Evolutionary conservation across 495 filamentous ascomycete species (phyloP).

Genomic region (Neurospora discreta): DNA sequence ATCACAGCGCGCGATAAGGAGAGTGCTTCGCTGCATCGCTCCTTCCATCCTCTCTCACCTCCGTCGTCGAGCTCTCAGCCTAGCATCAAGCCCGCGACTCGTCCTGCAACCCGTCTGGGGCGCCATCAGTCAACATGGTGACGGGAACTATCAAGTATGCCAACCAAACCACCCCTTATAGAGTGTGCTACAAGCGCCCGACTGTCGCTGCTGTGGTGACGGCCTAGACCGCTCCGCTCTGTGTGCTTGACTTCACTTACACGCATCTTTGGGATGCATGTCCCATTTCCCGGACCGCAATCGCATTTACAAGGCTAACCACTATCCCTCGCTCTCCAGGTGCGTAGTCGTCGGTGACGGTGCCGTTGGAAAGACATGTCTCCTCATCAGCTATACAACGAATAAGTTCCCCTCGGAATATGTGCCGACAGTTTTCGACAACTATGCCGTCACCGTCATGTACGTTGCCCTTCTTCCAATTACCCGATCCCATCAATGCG

Average conservation of each 20-base stretch:
- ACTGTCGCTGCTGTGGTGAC: background rate
- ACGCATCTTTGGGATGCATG: background rate
- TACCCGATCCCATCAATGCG: background rate
- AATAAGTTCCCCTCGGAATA: slow-evolving; percentile 99
- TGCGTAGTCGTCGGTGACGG: slow-evolving; percentile 98
- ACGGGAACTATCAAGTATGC: slow-evolving; percentile 79
- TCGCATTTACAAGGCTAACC: slow-evolving; percentile 10
- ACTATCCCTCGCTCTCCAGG: slow-evolving; percentile 31
- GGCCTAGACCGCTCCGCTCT: background rate
- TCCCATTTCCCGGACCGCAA: background rate
- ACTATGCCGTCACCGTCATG: slow-evolving; percentile 99
- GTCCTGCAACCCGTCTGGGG: slow-evolving; percentile 17
- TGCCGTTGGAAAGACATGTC: slow-evolving; percentile 97
- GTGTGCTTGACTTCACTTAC: background rate
- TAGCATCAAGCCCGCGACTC: slow-evolving; percentile 12
- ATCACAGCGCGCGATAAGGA: slow-evolving; percentile 16
- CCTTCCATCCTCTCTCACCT: slow-evolving; percentile 6
- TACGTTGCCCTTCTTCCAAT: slow-evolving; percentile 42
- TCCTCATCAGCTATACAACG: slow-evolving; percentile 97
- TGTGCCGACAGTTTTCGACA: slow-evolving; percentile 97
- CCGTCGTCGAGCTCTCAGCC: slow-evolving; percentile 7
- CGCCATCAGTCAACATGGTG: slow-evolving; percentile 49
- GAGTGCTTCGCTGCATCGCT: slow-evolving; percentile 12
- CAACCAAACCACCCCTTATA: slow-evolving; percentile 2
- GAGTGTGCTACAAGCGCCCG: background rate